phyloP scores from a whole-genome alignment of 805 yeast species.

The Cyberlindnera americana region DNA sequence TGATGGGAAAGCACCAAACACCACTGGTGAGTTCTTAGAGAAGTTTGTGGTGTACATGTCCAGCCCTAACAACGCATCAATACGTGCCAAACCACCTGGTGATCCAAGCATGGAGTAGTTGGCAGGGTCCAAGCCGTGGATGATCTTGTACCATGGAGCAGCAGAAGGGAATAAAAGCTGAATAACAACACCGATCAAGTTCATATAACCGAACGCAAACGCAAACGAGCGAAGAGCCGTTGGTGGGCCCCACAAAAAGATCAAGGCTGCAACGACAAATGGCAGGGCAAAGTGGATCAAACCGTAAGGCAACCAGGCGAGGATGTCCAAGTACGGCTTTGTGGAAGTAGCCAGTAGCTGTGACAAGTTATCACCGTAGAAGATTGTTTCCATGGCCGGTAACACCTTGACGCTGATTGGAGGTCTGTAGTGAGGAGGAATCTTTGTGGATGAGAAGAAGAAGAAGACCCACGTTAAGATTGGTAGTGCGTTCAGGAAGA shows the following conservation, averaged over 20 bases:
- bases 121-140: slow-evolving; percentile 86
- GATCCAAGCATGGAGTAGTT: slow-evolving; percentile 89
- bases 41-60: slow-evolving; percentile 83
- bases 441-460: slow-evolving; percentile 71
- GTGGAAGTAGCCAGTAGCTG: slow-evolving; percentile 76
- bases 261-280: slow-evolving; percentile 71
- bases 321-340: slow-evolving; percentile 62
- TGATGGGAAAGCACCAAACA: slow-evolving; percentile 88
- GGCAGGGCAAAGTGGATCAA: slow-evolving; percentile 88
- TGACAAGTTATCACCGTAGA: slow-evolving; percentile 87
- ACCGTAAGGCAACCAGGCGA: slow-evolving; percentile 97
- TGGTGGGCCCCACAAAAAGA: slow-evolving; percentile 91
- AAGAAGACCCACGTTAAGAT: slow-evolving; percentile 82
- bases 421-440: slow-evolving; percentile 74
- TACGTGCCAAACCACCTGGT: slow-evolving; percentile 92
- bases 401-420: slow-evolving; percentile 84
- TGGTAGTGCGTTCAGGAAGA: slow-evolving; percentile 79
- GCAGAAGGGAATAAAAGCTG: slow-evolving; percentile 91
- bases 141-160: slow-evolving; percentile 93
- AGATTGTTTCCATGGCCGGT: slow-evolving; percentile 88
- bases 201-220: slow-evolving; percentile 94
- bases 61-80: slow-evolving; percentile 73
- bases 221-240: slow-evolving; percentile 77
- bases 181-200: slow-evolving; percentile 74
- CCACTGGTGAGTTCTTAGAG: slow-evolving; percentile 76